Conservation (phyloP, 306 rosid species). For the Vigna hirtella region DNA sequence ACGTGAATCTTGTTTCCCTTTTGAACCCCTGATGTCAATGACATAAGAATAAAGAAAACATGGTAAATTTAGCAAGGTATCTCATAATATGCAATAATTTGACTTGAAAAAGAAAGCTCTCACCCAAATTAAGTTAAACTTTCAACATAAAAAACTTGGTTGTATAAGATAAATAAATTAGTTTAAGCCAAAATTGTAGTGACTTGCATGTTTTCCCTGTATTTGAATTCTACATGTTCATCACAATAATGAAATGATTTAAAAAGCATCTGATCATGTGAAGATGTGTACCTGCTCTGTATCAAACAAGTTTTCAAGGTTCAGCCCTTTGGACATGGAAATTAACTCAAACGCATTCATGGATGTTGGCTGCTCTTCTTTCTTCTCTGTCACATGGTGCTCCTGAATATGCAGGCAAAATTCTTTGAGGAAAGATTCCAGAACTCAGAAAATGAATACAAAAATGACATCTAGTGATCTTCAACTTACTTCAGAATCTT, state of each 20-base stretch:
- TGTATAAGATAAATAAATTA: background rate
- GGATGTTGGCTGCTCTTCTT: slow-evolving; percentile 89
- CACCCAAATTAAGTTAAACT: slow-evolving; percentile 8
- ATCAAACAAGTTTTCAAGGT: slow-evolving; percentile 91
- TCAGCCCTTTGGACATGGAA: slow-evolving; percentile 96
- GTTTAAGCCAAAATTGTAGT: background rate
- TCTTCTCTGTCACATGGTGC: slow-evolving; percentile 91
- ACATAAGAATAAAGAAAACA: slow-evolving; percentile 9
- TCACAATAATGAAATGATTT: slow-evolving; percentile 5
- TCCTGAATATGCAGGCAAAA: slow-evolving; percentile 65
- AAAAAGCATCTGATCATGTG: slow-evolving; percentile 28
- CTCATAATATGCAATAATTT: background rate
- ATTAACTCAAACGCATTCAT: slow-evolving; percentile 97
- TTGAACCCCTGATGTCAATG: slow-evolving; percentile 69
- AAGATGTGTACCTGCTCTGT: slow-evolving; percentile 74
- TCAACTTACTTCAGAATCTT: slow-evolving; percentile 88
- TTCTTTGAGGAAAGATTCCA: slow-evolving; percentile 34
- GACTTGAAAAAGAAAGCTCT: slow-evolving; percentile 4
- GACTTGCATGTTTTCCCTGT: slow-evolving; percentile 2
- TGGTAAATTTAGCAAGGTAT: background rate
- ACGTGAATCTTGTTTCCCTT: slow-evolving; percentile 98
- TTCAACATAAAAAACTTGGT: slow-evolving; percentile 1
- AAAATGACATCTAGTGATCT: slow-evolving; percentile 31
- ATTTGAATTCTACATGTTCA: slow-evolving; percentile 32
- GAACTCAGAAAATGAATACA: slow-evolving; percentile 29